Base-by-base conservation (phyloP, 1,284 basidiomycete species). In the Pyrrhoderma noxium region DNA sequence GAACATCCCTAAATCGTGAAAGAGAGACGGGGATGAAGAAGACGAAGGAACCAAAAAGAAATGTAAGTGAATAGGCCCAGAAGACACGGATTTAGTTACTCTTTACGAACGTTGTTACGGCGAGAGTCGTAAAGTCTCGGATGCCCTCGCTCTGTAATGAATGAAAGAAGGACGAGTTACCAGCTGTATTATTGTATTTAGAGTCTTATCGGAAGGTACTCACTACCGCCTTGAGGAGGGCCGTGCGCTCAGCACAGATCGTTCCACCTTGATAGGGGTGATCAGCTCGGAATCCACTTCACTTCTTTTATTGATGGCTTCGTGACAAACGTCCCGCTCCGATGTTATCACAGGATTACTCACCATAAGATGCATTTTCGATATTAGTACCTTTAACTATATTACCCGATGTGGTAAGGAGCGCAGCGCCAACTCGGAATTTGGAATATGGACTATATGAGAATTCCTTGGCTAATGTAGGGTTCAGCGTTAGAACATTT, bases 281-380 rank as follows among this genome's bases (percentile, higher is more conserved):
- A 44, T 52, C 21, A 41, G 38, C 18, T 25, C 27, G 16, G 34
- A 13, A 22, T 27, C 13, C 8, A n/a, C 27, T 18, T 23, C 25
- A n/a, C n/a, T n/a, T n/a, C n/a, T n/a, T n/a, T n/a, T n/a, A n/a
- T n/a, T n/a, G n/a, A n/a, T n/a, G n/a, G n/a, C n/a, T n/a, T n/a
- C n/a, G n/a, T n/a, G n/a, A n/a, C n/a, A n/a, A n/a, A n/a, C n/a
- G n/a, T n/a, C n/a, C n/a, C n/a, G n/a, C n/a, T n/a, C n/a, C n/a
- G n/a, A n/a, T n/a, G n/a, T n/a, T n/a, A n/a, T n/a, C n/a, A n/a
- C n/a, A n/a, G n/a, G n/a, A n/a, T n/a, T n/a, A n/a, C 38, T 16
- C 14, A 87, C 93, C 88, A 63, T 92, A 93, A 0, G 89, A 89
- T 0, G 90, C 90, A 61, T 95, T 95, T 69, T 96, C 93, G 53